These are phyloP conservation scores for Monosporascus sp. DNA, from an alignment of 2,329 filamentous ascomycete genomes.

Conservation along the genomic window DNA sequence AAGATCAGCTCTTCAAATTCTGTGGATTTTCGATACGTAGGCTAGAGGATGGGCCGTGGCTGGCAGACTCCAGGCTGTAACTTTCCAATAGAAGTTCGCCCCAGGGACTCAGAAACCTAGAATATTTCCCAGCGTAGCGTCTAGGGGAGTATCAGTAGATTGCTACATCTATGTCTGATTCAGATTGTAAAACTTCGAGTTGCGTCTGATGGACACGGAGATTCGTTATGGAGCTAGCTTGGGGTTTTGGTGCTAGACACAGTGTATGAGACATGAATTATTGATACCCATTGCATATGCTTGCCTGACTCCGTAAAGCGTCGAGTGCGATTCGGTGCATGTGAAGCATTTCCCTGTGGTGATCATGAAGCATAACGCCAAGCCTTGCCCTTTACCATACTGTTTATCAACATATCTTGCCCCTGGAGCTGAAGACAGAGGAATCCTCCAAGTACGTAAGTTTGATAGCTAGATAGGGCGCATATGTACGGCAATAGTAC, in stretches of 20 bases:
- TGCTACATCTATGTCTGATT: background rate
- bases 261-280: background rate
- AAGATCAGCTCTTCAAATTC: background rate
- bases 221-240: background rate
- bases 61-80: background rate
- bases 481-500: no score
- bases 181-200: background rate
- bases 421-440: no score
- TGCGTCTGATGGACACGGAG: background rate
- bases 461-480: no score
- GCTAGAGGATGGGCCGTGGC: background rate
- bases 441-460: no score
- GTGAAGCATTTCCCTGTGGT: no score
- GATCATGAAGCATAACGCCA: no score
- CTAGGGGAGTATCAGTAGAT: background rate
- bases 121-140: background rate
- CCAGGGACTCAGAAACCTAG: background rate
- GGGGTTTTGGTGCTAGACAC: background rate
- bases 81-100: background rate
- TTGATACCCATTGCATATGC: background rate
- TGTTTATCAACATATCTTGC: no score
- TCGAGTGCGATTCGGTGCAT: no score
- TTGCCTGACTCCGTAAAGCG: no score
- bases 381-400: no score
- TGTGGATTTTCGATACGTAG: background rate